Evolutionary conservation across 768 basidiomycete genomes (phyloP).

Genomic region (Lentinula detonsa): DNA sequence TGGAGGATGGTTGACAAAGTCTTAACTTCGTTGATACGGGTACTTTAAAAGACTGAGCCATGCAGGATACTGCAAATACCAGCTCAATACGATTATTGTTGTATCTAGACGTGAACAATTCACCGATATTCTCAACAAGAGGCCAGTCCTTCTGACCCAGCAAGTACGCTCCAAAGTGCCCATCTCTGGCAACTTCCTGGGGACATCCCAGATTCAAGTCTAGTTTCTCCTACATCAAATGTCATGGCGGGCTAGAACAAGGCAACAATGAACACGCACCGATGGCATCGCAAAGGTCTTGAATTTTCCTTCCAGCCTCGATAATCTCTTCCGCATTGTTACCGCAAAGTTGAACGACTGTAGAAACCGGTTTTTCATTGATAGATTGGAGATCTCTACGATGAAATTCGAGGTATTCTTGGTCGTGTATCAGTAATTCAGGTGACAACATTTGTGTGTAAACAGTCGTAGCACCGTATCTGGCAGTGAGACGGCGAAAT

Average conservation of each 20-base stretch:
- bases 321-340: slow-evolving; percentile 61
- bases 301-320: slow-evolving; percentile 52
- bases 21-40: slow-evolving; percentile 64
- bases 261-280: slow-evolving; percentile 33
- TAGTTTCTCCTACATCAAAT: slow-evolving; percentile 20
- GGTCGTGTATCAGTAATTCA: slow-evolving; percentile 53
- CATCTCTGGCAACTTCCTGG: slow-evolving; percentile 59
- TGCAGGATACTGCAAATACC: slow-evolving; percentile 46
- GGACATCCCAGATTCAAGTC: slow-evolving; percentile 83
- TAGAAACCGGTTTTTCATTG: slow-evolving; percentile 23
- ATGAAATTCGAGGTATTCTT: slow-evolving; percentile 59
- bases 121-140: slow-evolving; percentile 59
- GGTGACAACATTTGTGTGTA: slow-evolving; percentile 79
- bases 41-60: slow-evolving; percentile 56
- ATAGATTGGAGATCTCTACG: slow-evolving; percentile 44
- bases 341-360: slow-evolving; percentile 70
- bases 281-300: slow-evolving; percentile 60
- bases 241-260: background rate
- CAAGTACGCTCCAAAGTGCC: slow-evolving; percentile 73
- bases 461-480: slow-evolving; percentile 58
- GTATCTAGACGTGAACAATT: slow-evolving; percentile 6
- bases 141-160: slow-evolving; percentile 70
- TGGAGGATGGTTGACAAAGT: slow-evolving; percentile 45
- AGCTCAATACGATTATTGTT: background rate
- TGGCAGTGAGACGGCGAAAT: slow-evolving; percentile 56